Base-by-base conservation (phyloP, 2,329 filamentous ascomycete genomes). In the Aspergillus sp. region DNA sequence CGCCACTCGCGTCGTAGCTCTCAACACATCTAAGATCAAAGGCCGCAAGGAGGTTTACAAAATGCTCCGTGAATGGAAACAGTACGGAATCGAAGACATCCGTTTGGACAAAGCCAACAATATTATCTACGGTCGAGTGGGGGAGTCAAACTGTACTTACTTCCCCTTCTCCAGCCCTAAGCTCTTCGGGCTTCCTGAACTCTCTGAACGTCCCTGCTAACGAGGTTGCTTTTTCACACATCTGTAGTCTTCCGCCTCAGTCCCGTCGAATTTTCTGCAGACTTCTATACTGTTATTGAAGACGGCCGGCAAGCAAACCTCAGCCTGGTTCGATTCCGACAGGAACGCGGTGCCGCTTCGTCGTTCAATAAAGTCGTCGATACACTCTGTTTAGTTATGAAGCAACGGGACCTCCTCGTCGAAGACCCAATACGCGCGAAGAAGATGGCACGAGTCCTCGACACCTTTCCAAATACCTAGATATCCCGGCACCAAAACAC, bases 231-330 rank as follows among this genome's bases (percentile, higher is more conserved):
- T 15, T 38, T 15, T 38, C 25, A 38, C 34, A 38, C 2, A 22
- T 7, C 7, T 45, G 34, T 46, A 57, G 91, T 90, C 71, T 84
- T 96, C 55, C 85, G 89, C 65, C 86, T 97, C 73, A 95, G 93
- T 73, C 90, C 92, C 58, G 93, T 97, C n/a, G 85, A 89, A 15
- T 93, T 98, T 76, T 90, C 92, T 17, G 88, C 89, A 43, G 92
- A 97, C 75, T 85, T 97, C 64, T 96, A 96, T 80, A 92, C 90
- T 1, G 90, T 96, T 43, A 90, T 96, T 64, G 91, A 97, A 79
- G 91, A 95, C 72, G 91, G 91, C 52, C 89, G 87, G 70, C 89
- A 87, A 66, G 88, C 87, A 50, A 89, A 89, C 51, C 84, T 97
- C 57, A 91, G 90, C 74, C 88, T 97, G 66, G 87, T 91, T 31